phyloP scores from a whole-genome alignment of 257 asterid genomes.

The Nicotiana attenuata region DNA sequence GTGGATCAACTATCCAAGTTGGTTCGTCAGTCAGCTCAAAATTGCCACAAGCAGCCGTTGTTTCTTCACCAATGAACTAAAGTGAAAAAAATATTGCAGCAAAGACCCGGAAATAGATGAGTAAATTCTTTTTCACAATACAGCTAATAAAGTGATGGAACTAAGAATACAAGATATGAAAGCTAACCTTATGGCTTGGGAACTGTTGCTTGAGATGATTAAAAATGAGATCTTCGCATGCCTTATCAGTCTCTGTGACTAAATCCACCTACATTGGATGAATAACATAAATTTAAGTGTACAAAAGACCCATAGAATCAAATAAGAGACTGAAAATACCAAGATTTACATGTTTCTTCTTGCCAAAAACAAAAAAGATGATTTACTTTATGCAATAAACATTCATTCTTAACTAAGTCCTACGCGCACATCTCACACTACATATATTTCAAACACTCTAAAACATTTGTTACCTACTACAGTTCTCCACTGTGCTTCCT shows the following conservation, averaged over 20 bases:
- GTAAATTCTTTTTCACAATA: background rate
- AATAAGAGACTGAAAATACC: background rate
- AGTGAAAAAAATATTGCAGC: background rate
- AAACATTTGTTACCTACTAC: background rate
- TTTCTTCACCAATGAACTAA: conserved; percentile 97
- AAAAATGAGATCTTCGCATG: conserved; percentile 79
- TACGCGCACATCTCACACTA: no score
- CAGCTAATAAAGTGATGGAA: background rate
- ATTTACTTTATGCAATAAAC: background rate
- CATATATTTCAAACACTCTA: background rate
- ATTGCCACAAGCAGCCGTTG: conserved; percentile 75
- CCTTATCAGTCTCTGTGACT: conserved; percentile 95
- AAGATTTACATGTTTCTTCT: background rate
- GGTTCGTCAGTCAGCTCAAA: conserved; percentile 83
- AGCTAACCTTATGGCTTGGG: conserved; percentile 71
- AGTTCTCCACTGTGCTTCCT: background rate
- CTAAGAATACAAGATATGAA: background rate
- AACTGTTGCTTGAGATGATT: conserved; percentile 46
- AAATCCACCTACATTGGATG: conserved; percentile 66
- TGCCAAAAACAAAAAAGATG: background rate
- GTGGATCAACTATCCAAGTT: conserved; percentile 97
- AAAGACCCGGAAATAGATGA: background rate
- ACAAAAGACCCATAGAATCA: background rate
- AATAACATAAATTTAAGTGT: background rate
- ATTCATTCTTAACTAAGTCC: background rate